Percentiles rank a stretch among this genome's conserved stretches.
These are phyloP conservation scores for Aspergillus bombycis DNA, from an alignment of 2,329 filamentous ascomycete species.

Conservation along the genomic window DNA sequence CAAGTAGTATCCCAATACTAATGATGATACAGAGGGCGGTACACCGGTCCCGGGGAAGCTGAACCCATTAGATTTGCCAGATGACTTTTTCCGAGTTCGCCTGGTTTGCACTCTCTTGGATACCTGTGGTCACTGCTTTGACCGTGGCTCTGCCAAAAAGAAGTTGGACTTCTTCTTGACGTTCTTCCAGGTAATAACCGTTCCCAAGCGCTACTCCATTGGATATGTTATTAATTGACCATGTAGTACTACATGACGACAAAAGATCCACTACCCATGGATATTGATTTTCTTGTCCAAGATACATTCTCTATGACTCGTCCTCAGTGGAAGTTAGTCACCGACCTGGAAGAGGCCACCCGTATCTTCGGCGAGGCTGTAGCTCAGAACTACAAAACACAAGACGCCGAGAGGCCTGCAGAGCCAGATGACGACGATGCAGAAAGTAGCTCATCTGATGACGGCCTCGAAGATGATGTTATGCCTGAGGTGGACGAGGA, in stretches of 20 bases:
- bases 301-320: constrained; percentile 84
- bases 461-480: constrained; percentile 68
- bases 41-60: constrained; percentile 77
- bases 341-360: constrained; percentile 79
- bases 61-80: constrained; percentile 80
- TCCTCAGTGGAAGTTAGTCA: constrained; percentile 88
- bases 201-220: constrained; percentile 11
- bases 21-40: constrained; percentile 60
- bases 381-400: constrained; percentile 82
- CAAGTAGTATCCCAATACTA: background rate
- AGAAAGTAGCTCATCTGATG: constrained; percentile 73
- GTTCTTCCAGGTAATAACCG: constrained; percentile 75
- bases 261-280: constrained; percentile 89
- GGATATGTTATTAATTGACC: constrained; percentile 14
- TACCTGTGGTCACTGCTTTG: constrained; percentile 95
- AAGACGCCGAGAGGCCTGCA: constrained; percentile 67
- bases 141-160: constrained; percentile 89
- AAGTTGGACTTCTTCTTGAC: constrained; percentile 97
- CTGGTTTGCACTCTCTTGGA: constrained; percentile 87
- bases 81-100: constrained; percentile 95
- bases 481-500: constrained; percentile 60
- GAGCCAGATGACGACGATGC: constrained; percentile 78
- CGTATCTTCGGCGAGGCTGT: constrained; percentile 86
- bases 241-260: constrained; percentile 87
- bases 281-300: constrained; percentile 94